Base-by-base conservation (phyloP, 129 eudicot species). In the Tagetes erecta region DNA sequence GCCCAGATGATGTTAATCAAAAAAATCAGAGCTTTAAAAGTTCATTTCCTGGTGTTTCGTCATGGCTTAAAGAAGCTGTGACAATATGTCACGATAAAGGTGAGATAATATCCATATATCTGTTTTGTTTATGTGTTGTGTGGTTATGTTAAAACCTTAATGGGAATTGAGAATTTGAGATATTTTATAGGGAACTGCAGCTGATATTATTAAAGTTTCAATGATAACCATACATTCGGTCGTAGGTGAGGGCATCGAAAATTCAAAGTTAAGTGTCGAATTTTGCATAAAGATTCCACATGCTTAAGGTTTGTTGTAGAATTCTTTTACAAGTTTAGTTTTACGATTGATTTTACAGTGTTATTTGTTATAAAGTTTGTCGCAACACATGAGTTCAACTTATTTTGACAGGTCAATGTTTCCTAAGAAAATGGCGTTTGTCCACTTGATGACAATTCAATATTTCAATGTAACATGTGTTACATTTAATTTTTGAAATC, bases 21-120 rank as follows among this genome's bases (percentile, higher is more conserved):
- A 95, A 84, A 84, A 95, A 91, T 63, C 83, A 82, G 71, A 85
- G 84, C 78, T 91, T 95, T 74, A 95, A 91, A 78, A 84, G 83
- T 68, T 95, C 94, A 4, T 95, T 95, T 69, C 90, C 88, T 72
- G 96, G 96, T 71, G 90, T 95, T 79, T 86, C 94, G 78, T 85
- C 87, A 7, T 95, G 99, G 99, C 96, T 95, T 78, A 94, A 85
- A 71, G 96, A 88, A 84, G 97, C 87, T 11, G 97, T 95, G 65
- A 70, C 84, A 14, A 71, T 77, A 35, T 95, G 97, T 65, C 90
- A 86, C 40, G 80, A 87, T 55, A 89, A 82, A 80, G 99, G 99
- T 91, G 71, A 85, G 86, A 31, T 57, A 59, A 36, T 40, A 46
- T 51, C 27, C 30, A 7, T 31, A 27, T 11, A 2, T 9, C 0